phyloP scores from a whole-genome alignment of 2,329 filamentous ascomycete genomes.

The Chaetomium strumarium region DNA sequence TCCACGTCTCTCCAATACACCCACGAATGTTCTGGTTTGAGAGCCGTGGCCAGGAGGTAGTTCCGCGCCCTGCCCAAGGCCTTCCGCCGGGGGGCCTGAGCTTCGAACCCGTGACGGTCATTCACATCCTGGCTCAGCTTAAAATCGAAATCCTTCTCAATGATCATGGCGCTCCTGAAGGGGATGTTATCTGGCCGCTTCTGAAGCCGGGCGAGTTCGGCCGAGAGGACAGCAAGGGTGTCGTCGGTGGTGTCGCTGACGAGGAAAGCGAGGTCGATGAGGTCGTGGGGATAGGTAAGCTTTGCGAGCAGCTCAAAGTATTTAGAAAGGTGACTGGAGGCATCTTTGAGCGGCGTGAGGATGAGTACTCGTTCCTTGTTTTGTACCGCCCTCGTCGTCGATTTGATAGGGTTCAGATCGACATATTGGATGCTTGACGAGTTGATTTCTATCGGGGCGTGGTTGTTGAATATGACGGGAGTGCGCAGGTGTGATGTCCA shows the following conservation, averaged over 20 bases:
- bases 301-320: slow-evolving; percentile 91
- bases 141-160: slow-evolving; percentile 87
- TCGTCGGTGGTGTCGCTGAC: slow-evolving; percentile 90
- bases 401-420: slow-evolving; percentile 78
- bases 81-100: slow-evolving; percentile 85
- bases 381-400: slow-evolving; percentile 67
- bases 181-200: slow-evolving; percentile 71
- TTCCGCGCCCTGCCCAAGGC: slow-evolving; percentile 87
- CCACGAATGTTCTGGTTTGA: slow-evolving; percentile 95
- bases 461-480: slow-evolving; percentile 93
- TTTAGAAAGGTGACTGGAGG: slow-evolving; percentile 71
- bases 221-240: slow-evolving; percentile 77
- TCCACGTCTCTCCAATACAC: slow-evolving; percentile 98
- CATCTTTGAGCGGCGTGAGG: slow-evolving; percentile 88
- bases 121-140: slow-evolving; percentile 71
- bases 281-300: slow-evolving; percentile 86
- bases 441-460: slow-evolving; percentile 81
- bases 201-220: slow-evolving; percentile 85
- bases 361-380: slow-evolving; percentile 88
- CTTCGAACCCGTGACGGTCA: slow-evolving; percentile 77
- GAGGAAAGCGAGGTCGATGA: slow-evolving; percentile 93
- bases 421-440: slow-evolving; percentile 70
- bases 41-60: slow-evolving; percentile 74
- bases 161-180: slow-evolving; percentile 77
- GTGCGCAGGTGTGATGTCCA: slow-evolving; percentile 89